Base-by-base conservation (phyloP, 768 basidiomycete genomes). In the Tylopilus rubrobrunneus region DNA sequence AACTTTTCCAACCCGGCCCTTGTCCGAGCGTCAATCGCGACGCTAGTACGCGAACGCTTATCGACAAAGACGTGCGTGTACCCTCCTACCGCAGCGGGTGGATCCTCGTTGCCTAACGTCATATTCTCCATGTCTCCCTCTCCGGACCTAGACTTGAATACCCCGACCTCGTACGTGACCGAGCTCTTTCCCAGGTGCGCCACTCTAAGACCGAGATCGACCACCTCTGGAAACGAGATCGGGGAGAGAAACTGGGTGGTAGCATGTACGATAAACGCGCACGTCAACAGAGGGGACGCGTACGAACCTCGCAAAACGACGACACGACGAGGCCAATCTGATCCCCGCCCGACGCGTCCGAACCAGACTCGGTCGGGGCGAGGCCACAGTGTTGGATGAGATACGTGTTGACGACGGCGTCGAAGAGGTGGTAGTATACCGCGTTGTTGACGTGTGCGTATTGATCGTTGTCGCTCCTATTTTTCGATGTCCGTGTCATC, bases 61-160 rank as follows among this genome's bases (percentile, higher is more conserved):
- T 83, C 81, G 4, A 92, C 89, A 63, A 91, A 92, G n/a, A 92
- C 89, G 66, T 92, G 89, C 0, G 87, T 91, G 51, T 92, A 91
- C 10, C 77, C 78, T 15, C 78, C 79, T 1, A 80, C 76, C 2
- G 75, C 78, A 17, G 69, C 72, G 0, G 75, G 74, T 4, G 48
- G 33, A 7, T 68, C 64, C 36, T 56, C 29, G 21, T 31, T 28
- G 11, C 4, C 52, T 31, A 52, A 8, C 56, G 66, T 34, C 36
- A 7, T 10, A n/a, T 39, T n/a, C 17, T 1, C n/a, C 28, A 15
- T 15, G 25, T 15, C 12, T 12, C 21, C 34, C 34, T 15, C 29
- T 43, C 11, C 21, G 15, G 29, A n/a, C 12, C 9, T 25, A 14
- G 56, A 73, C 45, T 73, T 74, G 62, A 92, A 92, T 15, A 92